A percentile compares a stretch with the other conserved stretches of the same genome.
Conservation (phyloP, 2,329 filamentous ascomycete genomes). For the Ascochyta clinopodiicola region DNA sequence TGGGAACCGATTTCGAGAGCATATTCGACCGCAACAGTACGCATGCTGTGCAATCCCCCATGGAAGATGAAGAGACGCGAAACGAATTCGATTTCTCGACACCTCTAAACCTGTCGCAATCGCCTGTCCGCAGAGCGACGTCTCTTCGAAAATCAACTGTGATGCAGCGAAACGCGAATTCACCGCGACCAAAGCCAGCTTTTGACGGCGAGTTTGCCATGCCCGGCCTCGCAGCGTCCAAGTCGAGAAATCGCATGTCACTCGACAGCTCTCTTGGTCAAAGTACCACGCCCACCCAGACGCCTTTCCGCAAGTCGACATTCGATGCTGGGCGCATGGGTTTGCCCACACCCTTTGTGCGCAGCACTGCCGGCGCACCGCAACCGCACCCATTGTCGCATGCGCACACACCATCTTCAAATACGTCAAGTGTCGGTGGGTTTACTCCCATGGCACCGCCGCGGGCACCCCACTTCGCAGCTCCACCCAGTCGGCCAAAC, state of each 20-base stretch:
- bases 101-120: conserved; percentile 37
- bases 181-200: conserved; percentile 47
- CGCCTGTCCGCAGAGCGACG: conserved; percentile 59
- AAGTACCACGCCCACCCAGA: conserved; percentile 71
- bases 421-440: conserved; percentile 76
- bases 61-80: conserved; percentile 33
- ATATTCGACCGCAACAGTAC: conserved; percentile 68
- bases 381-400: conserved; percentile 81
- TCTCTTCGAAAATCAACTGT: conserved; percentile 86
- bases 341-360: conserved; percentile 29
- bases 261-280: conserved; percentile 78
- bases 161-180: conserved; percentile 72
- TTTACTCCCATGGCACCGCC: conserved; percentile 54
- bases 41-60: conserved; percentile 14
- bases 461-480: conserved; percentile 39
- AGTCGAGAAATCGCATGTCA: conserved; percentile 73
- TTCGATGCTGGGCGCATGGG: conserved; percentile 41
- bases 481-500: conserved; percentile 27
- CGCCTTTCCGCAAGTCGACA: conserved; percentile 51
- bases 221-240: conserved; percentile 61
- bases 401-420: conserved; percentile 85
- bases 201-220: conserved; percentile 60
- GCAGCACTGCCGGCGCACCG: conserved; percentile 28
- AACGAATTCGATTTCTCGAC: conserved; percentile 48
- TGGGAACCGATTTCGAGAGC: conserved; percentile 68